phyloP scores from a whole-genome alignment of 345 rosid species.

The Pistacia integerrima region DNA sequence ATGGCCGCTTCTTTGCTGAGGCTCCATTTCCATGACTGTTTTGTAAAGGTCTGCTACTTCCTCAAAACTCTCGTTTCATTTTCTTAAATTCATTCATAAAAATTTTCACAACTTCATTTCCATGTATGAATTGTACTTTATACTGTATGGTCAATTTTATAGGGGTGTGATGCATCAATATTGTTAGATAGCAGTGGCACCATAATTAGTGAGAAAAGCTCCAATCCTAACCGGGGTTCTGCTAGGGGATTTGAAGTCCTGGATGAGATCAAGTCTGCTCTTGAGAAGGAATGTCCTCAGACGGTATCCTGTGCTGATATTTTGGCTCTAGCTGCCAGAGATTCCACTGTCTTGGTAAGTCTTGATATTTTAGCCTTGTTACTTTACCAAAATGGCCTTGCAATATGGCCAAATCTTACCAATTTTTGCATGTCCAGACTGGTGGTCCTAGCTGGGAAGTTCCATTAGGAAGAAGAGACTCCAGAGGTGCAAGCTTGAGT shows the following conservation, averaged over 20 bases:
- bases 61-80: neutral
- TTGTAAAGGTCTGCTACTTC: conserved; percentile 61
- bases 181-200: conserved; percentile 67
- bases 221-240: conserved; percentile 73
- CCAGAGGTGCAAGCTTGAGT: conserved; percentile 69
- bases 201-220: conserved; percentile 68
- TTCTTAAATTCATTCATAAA: neutral
- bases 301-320: conserved; percentile 90
- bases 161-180: conserved; percentile 94
- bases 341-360: conserved; percentile 84
- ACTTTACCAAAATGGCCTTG: neutral
- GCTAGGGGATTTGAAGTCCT: conserved; percentile 85
- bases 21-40: conserved; percentile 89
- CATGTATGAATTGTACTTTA: neutral
- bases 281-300: conserved; percentile 75
- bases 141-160: conserved; percentile 10
- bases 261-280: conserved; percentile 72
- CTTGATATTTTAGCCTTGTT: neutral
- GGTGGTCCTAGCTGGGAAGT: conserved; percentile 93
- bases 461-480: conserved; percentile 86
- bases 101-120: neutral
- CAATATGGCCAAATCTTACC: conserved; percentile 1
- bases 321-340: conserved; percentile 81
- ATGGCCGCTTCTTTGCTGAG: conserved; percentile 87
- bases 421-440: conserved; percentile 34